phyloP scores from a whole-genome alignment of 78 protist genomes.

The Monocercomonoides exilis region DNA sequence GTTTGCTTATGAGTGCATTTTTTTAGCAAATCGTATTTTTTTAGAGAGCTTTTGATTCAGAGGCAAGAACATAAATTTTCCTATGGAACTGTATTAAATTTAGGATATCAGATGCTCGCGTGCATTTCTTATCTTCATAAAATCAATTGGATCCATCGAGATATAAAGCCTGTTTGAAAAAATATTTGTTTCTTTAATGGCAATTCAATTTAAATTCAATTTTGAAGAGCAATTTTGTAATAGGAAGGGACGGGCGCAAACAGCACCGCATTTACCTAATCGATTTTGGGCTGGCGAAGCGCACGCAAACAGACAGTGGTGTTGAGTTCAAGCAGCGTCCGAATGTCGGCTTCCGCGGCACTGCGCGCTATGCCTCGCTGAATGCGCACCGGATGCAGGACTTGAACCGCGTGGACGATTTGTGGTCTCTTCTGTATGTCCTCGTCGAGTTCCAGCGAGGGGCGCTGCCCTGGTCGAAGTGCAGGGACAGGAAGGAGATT shows the following conservation, averaged over 20 bases:
- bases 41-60: background rate
- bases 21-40: background rate
- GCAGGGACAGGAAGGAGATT: background rate
- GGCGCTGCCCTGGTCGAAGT: constrained; percentile 20
- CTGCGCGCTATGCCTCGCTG: constrained; percentile 34
- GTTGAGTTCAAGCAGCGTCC: background rate
- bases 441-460: constrained; percentile 22
- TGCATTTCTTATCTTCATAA: background rate
- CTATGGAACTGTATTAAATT: background rate
- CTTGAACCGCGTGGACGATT: constrained; percentile 19
- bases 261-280: constrained; percentile 13
- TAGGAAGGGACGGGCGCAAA: background rate
- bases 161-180: background rate
- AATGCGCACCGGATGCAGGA: constrained; percentile 15
- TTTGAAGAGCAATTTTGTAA: background rate
- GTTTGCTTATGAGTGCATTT: background rate
- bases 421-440: constrained; percentile 1
- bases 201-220: background rate
- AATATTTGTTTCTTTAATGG: no score
- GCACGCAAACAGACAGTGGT: background rate
- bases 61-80: background rate
- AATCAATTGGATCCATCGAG: background rate
- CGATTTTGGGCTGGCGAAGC: constrained; percentile 32
- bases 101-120: background rate
- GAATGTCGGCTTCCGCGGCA: constrained; percentile 34